A percentile compares a stretch with the other conserved stretches of the same genome.
These are phyloP conservation scores for Fusarium sp. DNA, from an alignment of 2,329 filamentous ascomycete species.

Conservation along the genomic window DNA sequence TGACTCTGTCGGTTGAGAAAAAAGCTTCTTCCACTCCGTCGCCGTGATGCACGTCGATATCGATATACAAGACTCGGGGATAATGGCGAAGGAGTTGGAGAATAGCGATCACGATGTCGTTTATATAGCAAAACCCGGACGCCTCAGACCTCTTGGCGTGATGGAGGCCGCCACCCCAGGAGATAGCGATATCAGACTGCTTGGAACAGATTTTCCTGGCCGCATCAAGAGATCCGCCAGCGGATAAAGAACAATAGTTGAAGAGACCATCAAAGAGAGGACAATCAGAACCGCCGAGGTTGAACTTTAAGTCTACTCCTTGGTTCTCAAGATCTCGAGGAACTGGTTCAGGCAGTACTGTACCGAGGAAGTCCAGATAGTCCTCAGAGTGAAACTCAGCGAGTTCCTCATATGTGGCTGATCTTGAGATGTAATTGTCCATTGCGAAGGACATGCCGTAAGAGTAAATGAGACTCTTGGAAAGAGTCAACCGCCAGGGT, in stretches of 20 bases:
- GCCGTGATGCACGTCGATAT: slow-evolving; percentile 92
- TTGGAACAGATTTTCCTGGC: slow-evolving; percentile 87
- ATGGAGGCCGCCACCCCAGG: slow-evolving; percentile 96
- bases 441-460: slow-evolving; percentile 98
- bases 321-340: slow-evolving; percentile 73
- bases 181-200: slow-evolving; percentile 94
- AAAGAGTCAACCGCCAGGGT: slow-evolving; percentile 94
- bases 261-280: slow-evolving; percentile 96
- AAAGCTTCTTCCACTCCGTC: slow-evolving; percentile 94
- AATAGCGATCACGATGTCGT: slow-evolving; percentile 96
- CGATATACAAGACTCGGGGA: slow-evolving; percentile 90
- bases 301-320: slow-evolving; percentile 77
- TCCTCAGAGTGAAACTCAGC: slow-evolving; percentile 87
- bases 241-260: slow-evolving; percentile 94
- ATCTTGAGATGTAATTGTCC: slow-evolving; percentile 89
- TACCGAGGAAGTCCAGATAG: slow-evolving; percentile 89
- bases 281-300: slow-evolving; percentile 91
- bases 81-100: slow-evolving; percentile 85
- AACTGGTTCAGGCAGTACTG: slow-evolving; percentile 72
- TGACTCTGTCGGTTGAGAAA: slow-evolving; percentile 87
- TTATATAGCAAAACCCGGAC: slow-evolving; percentile 98
- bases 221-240: slow-evolving; percentile 89
- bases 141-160: slow-evolving; percentile 96
- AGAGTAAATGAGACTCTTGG: slow-evolving; percentile 92
- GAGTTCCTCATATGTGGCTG: slow-evolving; percentile 88